phyloP scores from a whole-genome alignment of 352 stramenopile species.

The Globisporangium uncinulatum region DNA sequence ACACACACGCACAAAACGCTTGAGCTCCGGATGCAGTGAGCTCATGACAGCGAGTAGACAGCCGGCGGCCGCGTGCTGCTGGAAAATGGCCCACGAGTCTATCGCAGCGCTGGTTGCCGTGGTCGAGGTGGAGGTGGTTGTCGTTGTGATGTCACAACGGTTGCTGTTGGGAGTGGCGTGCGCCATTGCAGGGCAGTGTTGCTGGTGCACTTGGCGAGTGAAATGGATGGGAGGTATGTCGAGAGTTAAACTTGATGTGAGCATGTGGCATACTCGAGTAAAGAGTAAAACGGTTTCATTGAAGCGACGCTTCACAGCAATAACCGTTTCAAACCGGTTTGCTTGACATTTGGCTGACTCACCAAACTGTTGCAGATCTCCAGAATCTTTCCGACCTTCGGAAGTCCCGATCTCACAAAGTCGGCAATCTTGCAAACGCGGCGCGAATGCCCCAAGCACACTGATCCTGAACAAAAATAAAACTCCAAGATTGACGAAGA shows the following conservation, averaged over 20 bases:
- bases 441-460: no score
- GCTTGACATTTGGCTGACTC: no score
- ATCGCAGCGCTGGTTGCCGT: constrained; percentile 1
- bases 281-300: background rate
- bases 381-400: no score
- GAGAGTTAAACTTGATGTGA: background rate
- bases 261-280: background rate
- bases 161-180: background rate
- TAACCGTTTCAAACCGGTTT: no score
- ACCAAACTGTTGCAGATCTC: no score
- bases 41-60: constrained; percentile 10
- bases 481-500: no score
- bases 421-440: no score
- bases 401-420: no score
- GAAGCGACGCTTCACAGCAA: background rate
- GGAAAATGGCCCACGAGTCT: constrained; percentile 1
- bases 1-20: constrained; percentile 10
- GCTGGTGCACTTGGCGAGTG: background rate
- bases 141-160: no score
- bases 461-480: no score
- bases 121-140: background rate
- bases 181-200: background rate
- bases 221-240: background rate
- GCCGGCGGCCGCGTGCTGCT: constrained; percentile 4
- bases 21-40: constrained; percentile 7